phyloP scores from a whole-genome alignment of 139 green algal species.

The Ulvella scutata region DNA sequence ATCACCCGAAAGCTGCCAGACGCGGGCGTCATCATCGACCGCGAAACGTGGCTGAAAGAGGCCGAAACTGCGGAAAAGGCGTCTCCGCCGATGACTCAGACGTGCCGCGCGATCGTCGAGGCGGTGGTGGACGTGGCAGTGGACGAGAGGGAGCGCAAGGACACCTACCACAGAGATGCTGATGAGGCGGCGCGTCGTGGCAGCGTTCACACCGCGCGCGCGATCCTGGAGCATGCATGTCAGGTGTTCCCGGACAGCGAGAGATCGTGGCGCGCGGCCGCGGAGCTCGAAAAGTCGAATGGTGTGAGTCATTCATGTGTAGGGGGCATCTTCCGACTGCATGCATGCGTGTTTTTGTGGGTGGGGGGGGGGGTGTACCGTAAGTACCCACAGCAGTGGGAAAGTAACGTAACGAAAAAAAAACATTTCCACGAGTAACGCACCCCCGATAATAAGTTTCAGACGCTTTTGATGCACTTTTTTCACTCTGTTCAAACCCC shows the following conservation, averaged over 20 bases:
- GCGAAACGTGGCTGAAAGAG: constrained; percentile 82
- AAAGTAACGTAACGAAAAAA: too few relatives aligned
- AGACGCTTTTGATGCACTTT: too few relatives aligned
- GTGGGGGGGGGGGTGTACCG: too few relatives aligned
- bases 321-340: neutral
- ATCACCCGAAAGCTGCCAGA: constrained; percentile 56
- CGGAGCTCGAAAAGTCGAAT: constrained; percentile 79
- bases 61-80: constrained; percentile 61
- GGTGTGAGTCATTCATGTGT: constrained; percentile 16
- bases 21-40: constrained; percentile 67
- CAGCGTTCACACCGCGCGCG: constrained; percentile 68
- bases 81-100: constrained; percentile 39
- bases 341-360: neutral
- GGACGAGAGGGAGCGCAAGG: constrained; percentile 76
- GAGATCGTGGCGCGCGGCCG: constrained; percentile 68
- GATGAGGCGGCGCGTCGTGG: constrained; percentile 48
- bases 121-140: constrained; percentile 59
- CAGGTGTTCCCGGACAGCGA: constrained; percentile 62
- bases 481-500: too few relatives aligned
- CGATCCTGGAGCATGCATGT: constrained; percentile 64
- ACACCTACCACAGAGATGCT: constrained; percentile 85
- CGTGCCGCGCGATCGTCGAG: constrained; percentile 66
- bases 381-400: too few relatives aligned
- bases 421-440: too few relatives aligned
- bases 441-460: too few relatives aligned